These are phyloP conservation scores for Yarrowia sp. DNA, from an alignment of 805 yeast genomes.

Conservation along the genomic window DNA sequence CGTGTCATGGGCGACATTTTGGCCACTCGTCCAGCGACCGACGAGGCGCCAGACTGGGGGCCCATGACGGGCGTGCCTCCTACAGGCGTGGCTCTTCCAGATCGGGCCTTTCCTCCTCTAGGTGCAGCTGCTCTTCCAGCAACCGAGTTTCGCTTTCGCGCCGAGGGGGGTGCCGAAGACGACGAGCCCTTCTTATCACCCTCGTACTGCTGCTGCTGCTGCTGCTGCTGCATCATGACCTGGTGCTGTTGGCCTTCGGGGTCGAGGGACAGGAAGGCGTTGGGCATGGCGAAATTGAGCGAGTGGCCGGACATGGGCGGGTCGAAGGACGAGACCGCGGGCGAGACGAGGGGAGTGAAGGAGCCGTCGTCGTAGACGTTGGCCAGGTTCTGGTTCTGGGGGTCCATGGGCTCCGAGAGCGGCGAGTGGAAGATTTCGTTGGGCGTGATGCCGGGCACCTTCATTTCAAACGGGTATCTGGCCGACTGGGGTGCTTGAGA, in stretches of 20 bases:
- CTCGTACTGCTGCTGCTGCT: slow-evolving; percentile 4
- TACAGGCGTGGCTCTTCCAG: slow-evolving; percentile 25
- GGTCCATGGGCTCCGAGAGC: slow-evolving; percentile 34
- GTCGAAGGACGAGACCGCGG: slow-evolving; percentile 72
- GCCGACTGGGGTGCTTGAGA: not conserved
- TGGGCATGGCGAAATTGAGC: slow-evolving; percentile 44
- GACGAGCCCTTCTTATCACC: slow-evolving; percentile 7
- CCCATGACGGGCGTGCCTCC: slow-evolving; percentile 36
- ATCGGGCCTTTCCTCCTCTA: slow-evolving; percentile 15
- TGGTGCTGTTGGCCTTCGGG: slow-evolving; percentile 3
- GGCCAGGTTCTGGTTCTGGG: slow-evolving; percentile 32
- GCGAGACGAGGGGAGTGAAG: slow-evolving; percentile 79
- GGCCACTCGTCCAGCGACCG: slow-evolving; percentile 37
- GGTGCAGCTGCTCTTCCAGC: slow-evolving; percentile 17
- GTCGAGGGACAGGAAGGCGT: slow-evolving; percentile 42
- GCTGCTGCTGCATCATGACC: slow-evolving; percentile 31
- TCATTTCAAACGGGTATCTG: slow-evolving; percentile 32
- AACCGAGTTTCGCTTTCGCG: slow-evolving; percentile 14
- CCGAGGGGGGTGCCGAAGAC: not conserved
- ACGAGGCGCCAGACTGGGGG: slow-evolving; percentile 9
- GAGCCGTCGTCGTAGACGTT: slow-evolving; percentile 54
- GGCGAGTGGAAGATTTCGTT: slow-evolving; percentile 38
- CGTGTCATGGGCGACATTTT: slow-evolving; percentile 43
- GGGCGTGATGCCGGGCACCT: slow-evolving; percentile 33
- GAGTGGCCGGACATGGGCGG: slow-evolving; percentile 40